Evolutionary conservation across 2,329 filamentous ascomycete genomes (phyloP).

Genomic region (Aspergillus vadensis): DNA sequence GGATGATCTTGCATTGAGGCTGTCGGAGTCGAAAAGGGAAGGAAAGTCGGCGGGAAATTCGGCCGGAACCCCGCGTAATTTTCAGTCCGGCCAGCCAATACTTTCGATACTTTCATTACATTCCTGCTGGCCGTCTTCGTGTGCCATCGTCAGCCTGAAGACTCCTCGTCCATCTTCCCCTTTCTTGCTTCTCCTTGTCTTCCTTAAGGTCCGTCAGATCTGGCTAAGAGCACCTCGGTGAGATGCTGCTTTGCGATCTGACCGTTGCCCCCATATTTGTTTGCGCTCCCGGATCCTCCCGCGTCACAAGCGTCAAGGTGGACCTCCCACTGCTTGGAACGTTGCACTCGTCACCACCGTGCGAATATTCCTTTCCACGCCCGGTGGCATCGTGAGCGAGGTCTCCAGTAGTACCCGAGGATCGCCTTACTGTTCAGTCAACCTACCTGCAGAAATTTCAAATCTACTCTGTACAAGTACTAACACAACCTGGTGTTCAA

Average conservation of each 20-base stretch:
- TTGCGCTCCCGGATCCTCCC: background rate
- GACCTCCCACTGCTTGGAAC: background rate
- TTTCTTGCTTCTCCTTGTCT: background rate
- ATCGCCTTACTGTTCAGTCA: background rate
- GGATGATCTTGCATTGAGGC: background rate
- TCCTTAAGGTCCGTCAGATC: background rate
- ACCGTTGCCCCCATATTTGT: background rate
- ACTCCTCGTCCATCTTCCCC: background rate
- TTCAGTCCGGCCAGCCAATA: slow-evolving; percentile 30
- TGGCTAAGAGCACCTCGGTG: background rate
- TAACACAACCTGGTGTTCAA: background rate
- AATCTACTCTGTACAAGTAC: background rate
- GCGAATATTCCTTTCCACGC: background rate
- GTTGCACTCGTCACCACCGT: too few relatives aligned
- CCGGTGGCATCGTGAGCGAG: background rate
- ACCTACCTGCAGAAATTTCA: background rate
- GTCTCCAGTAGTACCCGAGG: too few relatives aligned
- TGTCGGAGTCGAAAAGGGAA: background rate
- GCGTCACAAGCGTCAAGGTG: background rate
- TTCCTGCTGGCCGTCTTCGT: background rate
- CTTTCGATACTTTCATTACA: slow-evolving; percentile 7
- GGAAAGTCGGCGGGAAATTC: slow-evolving; percentile 20
- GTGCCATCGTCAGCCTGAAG: background rate
- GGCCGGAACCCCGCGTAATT: slow-evolving; percentile 32
- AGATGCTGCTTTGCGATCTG: background rate